Percentiles rank a stretch among this genome's conserved stretches.
phyloP scores from a whole-genome alignment of 768 basidiomycete species.

The Mrakia gelida region DNA sequence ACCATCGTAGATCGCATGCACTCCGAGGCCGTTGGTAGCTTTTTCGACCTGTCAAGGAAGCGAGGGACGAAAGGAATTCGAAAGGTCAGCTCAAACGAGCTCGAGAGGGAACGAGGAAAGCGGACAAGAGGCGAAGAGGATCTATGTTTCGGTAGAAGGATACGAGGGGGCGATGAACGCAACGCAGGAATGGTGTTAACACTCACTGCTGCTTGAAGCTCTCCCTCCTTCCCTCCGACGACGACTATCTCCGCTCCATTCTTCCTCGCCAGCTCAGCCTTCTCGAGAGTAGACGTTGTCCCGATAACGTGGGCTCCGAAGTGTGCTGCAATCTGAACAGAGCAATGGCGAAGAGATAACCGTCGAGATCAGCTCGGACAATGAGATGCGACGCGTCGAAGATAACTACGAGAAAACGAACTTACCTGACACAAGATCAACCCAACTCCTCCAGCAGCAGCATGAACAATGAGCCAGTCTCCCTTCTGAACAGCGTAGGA shows the following conservation, averaged over 20 bases:
- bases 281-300: slow-evolving; percentile 81
- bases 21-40: slow-evolving; percentile 43
- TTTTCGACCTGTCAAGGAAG: slow-evolving; percentile 30
- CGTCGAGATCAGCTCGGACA: too few species aligned
- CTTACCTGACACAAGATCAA: slow-evolving; percentile 46
- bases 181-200: too few species aligned
- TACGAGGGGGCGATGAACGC: too few species aligned
- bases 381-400: too few species aligned
- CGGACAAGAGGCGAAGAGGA: neutral
- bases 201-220: slow-evolving; percentile 53
- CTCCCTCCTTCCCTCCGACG: slow-evolving; percentile 63
- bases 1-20: slow-evolving; percentile 85
- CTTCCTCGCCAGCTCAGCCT: slow-evolving; percentile 70
- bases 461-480: slow-evolving; percentile 78
- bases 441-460: slow-evolving; percentile 79
- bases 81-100: too few species aligned
- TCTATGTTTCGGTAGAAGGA: too few species aligned
- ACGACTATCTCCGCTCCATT: slow-evolving; percentile 85
- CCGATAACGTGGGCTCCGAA: slow-evolving; percentile 90
- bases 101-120: neutral
- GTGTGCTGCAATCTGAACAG: slow-evolving; percentile 56
- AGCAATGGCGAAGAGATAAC: neutral
- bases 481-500: slow-evolving; percentile 70
- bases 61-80: neutral
- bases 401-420: neutral